Conservation (phyloP, 495 filamentous ascomycete genomes). For the Amniculicola lignicola region DNA sequence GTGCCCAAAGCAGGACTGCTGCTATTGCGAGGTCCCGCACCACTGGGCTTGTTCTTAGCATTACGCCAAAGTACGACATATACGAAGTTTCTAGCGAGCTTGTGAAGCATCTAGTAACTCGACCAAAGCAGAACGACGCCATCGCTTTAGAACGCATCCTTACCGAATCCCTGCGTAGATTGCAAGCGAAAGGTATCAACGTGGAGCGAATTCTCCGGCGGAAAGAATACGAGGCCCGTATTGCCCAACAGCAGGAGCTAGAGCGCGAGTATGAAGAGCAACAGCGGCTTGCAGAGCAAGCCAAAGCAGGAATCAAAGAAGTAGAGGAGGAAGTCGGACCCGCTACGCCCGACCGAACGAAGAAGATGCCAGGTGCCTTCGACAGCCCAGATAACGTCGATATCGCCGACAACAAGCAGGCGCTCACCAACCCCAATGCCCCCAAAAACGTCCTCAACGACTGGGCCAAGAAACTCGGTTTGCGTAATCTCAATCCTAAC, state of each 20-base stretch:
- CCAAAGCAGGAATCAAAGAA: conserved; percentile 47
- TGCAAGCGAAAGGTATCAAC: conserved; percentile 85
- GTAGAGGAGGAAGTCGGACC: conserved; percentile 37
- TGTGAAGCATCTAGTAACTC: conserved; percentile 69
- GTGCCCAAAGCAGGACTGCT: conserved; percentile 30
- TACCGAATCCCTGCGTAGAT: conserved; percentile 70
- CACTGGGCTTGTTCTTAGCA: conserved; percentile 53
- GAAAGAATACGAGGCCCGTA: conserved; percentile 76
- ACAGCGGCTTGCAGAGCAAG: conserved; percentile 58
- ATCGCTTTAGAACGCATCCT: conserved; percentile 85
- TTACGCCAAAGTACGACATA: conserved; percentile 68
- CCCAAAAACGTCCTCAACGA: conserved; percentile 34
- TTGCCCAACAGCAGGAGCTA: conserved; percentile 70
- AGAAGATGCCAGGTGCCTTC: conserved; percentile 35
- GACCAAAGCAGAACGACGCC: conserved; percentile 81
- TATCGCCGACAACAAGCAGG: neutral
- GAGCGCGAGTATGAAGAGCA: conserved; percentile 73
- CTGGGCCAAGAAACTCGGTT: conserved; percentile 26
- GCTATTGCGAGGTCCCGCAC: conserved; percentile 65
- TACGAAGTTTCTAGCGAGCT: conserved; percentile 87
- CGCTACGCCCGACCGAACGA: conserved; percentile 41
- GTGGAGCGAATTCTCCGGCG: conserved; percentile 85
- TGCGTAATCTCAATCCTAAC: conserved; percentile 31
- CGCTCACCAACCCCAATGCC: conserved; percentile 30
- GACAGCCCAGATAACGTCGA: conserved; percentile 19